Evolutionary conservation across 208 protist genomes (phyloP).

Genomic region (Zelonia costaricensis): DNA sequence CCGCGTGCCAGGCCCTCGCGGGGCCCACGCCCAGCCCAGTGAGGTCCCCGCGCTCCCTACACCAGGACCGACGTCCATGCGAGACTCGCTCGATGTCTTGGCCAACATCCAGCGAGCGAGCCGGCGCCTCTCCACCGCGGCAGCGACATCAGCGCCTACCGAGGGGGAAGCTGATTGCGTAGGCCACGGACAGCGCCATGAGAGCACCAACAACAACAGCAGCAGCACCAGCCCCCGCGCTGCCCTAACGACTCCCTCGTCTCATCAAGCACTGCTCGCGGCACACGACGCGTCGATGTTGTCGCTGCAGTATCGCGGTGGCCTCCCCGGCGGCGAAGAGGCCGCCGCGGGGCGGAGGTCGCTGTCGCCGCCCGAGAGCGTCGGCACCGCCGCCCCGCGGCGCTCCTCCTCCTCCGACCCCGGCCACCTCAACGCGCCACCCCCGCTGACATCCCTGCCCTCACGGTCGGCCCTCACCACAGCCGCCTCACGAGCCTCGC

Average conservation of each 20-base stretch:
- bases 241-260: too few species aligned
- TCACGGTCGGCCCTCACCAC: not conserved
- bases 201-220: too few species aligned
- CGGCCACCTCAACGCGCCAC: not conserved
- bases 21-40: too few species aligned
- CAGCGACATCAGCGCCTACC: not conserved
- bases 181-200: too few species aligned
- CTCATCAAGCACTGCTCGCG: too few species aligned
- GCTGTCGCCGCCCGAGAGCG: not conserved
- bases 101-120: not conserved
- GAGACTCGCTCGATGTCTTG: not conserved
- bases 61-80: too few species aligned
- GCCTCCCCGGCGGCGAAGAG: too few species aligned
- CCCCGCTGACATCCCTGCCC: not conserved
- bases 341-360: not conserved
- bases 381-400: conserved; percentile 1
- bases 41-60: too few species aligned
- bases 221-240: too few species aligned
- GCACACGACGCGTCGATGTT: not conserved
- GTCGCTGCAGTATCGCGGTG: not conserved
- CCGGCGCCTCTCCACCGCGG: conserved; percentile 2
- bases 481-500: too few species aligned
- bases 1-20: too few species aligned
- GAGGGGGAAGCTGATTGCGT: not conserved
- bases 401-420: not conserved